These are phyloP conservation scores for Xylariaceae sp. DNA, from an alignment of 2,329 filamentous ascomycete genomes.

Conservation along the genomic window DNA sequence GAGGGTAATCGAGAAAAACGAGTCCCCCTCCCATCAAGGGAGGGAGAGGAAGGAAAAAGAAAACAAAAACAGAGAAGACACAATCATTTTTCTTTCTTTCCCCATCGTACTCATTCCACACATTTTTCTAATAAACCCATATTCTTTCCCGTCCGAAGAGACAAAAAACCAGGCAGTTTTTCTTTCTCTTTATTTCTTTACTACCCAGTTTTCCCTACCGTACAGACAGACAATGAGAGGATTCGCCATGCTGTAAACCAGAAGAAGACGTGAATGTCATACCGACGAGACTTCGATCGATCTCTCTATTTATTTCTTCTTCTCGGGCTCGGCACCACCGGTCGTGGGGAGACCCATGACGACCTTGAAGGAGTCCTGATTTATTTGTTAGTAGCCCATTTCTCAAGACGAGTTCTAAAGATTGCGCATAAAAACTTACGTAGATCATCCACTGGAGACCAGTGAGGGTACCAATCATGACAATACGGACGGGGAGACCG, in stretches of 20 bases:
- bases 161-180: too few relatives aligned
- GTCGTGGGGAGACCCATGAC: slow-evolving; percentile 84
- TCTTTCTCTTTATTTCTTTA: neutral
- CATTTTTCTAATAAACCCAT: too few relatives aligned
- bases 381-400: slow-evolving; percentile 9
- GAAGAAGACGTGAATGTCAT: neutral
- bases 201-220: neutral
- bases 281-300: neutral
- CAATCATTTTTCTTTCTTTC: too few relatives aligned
- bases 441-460: slow-evolving; percentile 94
- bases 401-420: neutral
- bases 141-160: too few relatives aligned
- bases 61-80: too few relatives aligned
- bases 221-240: neutral
- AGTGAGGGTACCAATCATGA: slow-evolving; percentile 82
- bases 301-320: slow-evolving; percentile 38
- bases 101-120: too few relatives aligned
- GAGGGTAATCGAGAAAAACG: neutral
- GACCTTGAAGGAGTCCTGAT: slow-evolving; percentile 78
- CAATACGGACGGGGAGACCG: slow-evolving; percentile 74
- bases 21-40: too few relatives aligned
- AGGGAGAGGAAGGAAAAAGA: too few relatives aligned
- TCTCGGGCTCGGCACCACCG: slow-evolving; percentile 56
- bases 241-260: slow-evolving; percentile 1
- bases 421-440: slow-evolving; percentile 44